A percentile compares a stretch with the other conserved stretches of the same genome.
These are phyloP conservation scores for Periconia digitata DNA, from an alignment of 2,329 filamentous ascomycete genomes.

Conservation along the genomic window DNA sequence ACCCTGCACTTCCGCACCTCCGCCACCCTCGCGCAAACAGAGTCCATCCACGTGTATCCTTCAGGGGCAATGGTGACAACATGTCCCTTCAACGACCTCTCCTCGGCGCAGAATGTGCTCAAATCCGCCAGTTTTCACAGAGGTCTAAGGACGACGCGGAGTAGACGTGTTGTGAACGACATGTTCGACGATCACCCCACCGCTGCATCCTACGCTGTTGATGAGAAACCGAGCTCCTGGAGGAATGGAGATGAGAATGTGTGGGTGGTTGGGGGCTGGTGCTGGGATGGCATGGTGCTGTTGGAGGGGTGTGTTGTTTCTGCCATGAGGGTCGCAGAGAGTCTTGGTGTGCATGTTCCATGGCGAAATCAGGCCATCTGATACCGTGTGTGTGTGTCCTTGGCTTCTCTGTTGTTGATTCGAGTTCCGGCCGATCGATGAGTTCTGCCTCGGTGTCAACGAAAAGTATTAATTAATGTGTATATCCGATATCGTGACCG, in stretches of 20 bases:
- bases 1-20: conserved; percentile 34
- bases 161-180: conserved; percentile 50
- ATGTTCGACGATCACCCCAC: conserved; percentile 42
- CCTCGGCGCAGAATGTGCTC: conserved; percentile 45
- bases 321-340: conserved; percentile 58
- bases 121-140: conserved; percentile 54
- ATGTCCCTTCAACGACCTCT: conserved; percentile 47
- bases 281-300: conserved; percentile 66
- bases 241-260: conserved; percentile 57
- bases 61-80: conserved; percentile 58
- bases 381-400: no score
- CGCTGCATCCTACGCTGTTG: conserved; percentile 4
- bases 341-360: conserved; percentile 52
- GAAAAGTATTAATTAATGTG: no score
- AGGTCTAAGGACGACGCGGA: conserved; percentile 54
- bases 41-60: conserved; percentile 56
- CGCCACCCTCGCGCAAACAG: conserved; percentile 42
- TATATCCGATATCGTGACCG: no score
- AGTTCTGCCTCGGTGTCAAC: no score
- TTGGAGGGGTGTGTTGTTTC: conserved; percentile 63
- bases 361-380: no score
- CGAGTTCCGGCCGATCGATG: no score
- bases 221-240: conserved; percentile 44
- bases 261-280: conserved; percentile 62
- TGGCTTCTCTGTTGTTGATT: no score